Evolutionary conservation across 2,329 filamentous ascomycete species (phyloP), one percentile per base, ranked within the genome.

Genomic region (Fusarium beomiforme): DNA sequence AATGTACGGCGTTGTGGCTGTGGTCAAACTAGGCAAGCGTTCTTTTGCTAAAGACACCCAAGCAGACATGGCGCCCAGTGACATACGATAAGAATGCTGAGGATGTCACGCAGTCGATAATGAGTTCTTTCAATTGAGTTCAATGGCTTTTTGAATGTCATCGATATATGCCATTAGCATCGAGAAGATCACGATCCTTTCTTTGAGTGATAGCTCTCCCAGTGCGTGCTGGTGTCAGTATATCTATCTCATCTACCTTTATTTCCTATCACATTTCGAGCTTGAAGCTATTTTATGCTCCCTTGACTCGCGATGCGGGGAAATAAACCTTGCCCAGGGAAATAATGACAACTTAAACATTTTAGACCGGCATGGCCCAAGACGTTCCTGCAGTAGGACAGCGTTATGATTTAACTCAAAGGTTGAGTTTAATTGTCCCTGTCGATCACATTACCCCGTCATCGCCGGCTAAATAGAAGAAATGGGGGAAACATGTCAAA

Each of bases 351-450:
- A 34, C 19, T n/a, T 29, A 19, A 37, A 36, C 29, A n/a, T 46
- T 55, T 24, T 49, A 53, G n/a, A 34, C 14, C 26, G 31, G 56
- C 34, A 33, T 46, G 34, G 36, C 37, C 33, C 19, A 53, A 29
- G 21, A 42, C 36, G 57, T 61, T 39, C 46, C 65, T 72, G 60
- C 49, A 70, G 69, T 62, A 72, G 53, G 43, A 55, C 70, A 72
- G 69, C 69, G 65, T 72, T 66, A 70, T 64, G 57, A 14, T 34
- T 44, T 63, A 72, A 71, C 70, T 70, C 29, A 66, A 66, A 53
- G 26, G 53, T 21, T 56, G 42, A 67, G 66, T 55, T 56, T 63
- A 67, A 58, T 54, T 65, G 63, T 65, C 44, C 60, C 55, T 50
- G 43, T 26, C 50, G 59, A 60, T 66, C 67, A 23, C 36, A 17